phyloP scores from a whole-genome alignment of 305 asterid genomes.

The Fraxinus platypoda region DNA sequence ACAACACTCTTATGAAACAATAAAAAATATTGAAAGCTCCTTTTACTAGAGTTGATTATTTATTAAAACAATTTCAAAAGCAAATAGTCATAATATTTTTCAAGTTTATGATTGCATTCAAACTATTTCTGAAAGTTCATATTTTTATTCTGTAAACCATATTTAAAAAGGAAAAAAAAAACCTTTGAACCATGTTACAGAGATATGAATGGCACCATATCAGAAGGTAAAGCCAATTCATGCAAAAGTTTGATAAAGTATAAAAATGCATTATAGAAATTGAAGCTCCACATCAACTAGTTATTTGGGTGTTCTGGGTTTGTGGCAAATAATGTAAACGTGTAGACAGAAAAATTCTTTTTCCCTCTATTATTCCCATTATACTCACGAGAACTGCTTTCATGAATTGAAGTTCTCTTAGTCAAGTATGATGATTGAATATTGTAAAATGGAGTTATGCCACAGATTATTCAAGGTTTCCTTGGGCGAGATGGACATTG shows the following conservation, averaged over 20 bases:
- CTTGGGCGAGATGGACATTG: neutral
- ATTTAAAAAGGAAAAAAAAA: too few species aligned
- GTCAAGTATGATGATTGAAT: neutral
- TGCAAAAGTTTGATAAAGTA: neutral
- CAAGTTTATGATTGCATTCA: neutral
- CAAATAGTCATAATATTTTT: neutral
- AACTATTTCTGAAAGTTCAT: neutral
- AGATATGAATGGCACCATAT: neutral
- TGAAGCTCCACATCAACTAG: neutral
- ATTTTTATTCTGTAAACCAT: neutral
- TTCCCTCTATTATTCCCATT: neutral
- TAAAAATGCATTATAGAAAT: neutral
- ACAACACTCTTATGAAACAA: neutral
- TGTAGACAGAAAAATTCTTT: conserved; percentile 2
- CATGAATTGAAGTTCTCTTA: neutral
- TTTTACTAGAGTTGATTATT: neutral
- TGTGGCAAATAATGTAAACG: neutral
- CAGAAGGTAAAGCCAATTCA: neutral
- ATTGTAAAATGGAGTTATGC: neutral
- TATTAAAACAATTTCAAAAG: neutral
- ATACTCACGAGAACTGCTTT: neutral
- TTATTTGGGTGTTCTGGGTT: neutral
- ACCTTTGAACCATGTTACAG: neutral
- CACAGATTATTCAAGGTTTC: neutral
- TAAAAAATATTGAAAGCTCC: neutral